Evolutionary conservation across 2,329 filamentous ascomycete genomes (phyloP).

Genomic region (Beauveria caledonica): DNA sequence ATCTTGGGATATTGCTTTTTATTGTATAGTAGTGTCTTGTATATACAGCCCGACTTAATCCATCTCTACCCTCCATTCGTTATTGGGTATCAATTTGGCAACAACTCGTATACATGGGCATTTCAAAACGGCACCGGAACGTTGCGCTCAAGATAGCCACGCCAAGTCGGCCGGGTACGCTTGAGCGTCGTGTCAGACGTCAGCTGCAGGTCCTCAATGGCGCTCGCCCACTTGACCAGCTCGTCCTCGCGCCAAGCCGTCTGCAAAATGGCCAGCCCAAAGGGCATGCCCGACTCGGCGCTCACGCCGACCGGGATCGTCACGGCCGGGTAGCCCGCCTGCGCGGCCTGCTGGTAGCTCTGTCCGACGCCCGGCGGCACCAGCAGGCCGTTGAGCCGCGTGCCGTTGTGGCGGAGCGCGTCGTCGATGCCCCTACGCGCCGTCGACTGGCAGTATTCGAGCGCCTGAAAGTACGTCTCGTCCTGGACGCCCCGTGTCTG

Average conservation of each 20-base stretch:
- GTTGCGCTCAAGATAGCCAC: conserved; percentile 39
- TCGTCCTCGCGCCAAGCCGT: conserved; percentile 49
- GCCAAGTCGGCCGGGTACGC: conserved; percentile 44
- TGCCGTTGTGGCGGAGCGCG: conserved; percentile 43
- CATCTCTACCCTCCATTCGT: background rate
- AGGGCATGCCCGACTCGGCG: conserved; percentile 48
- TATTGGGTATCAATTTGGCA: too few relatives aligned
- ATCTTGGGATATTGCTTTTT: too few relatives aligned
- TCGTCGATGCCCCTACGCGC: conserved; percentile 62
- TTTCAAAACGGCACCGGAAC: conserved; percentile 29
- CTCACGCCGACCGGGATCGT: conserved; percentile 57
- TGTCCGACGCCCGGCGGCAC: conserved; percentile 62
- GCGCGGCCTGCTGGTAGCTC: conserved; percentile 61
- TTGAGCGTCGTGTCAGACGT: conserved; percentile 34
- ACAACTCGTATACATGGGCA: too few relatives aligned
- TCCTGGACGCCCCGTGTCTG: conserved; percentile 52
- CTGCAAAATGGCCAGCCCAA: conserved; percentile 47
- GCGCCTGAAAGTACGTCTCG: conserved; percentile 58
- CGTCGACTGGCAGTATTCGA: conserved; percentile 51
- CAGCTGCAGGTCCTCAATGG: conserved; percentile 49
- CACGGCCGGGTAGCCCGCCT: conserved; percentile 67
- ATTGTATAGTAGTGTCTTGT: background rate
- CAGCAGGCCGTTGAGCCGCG: conserved; percentile 52
- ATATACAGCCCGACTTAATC: background rate
- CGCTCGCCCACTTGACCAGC: conserved; percentile 49